A percentile compares a stretch with the other conserved stretches of the same genome.
Evolutionary conservation across 305 asterid species (phyloP).

Genomic region (Fraxinus sp.): DNA sequence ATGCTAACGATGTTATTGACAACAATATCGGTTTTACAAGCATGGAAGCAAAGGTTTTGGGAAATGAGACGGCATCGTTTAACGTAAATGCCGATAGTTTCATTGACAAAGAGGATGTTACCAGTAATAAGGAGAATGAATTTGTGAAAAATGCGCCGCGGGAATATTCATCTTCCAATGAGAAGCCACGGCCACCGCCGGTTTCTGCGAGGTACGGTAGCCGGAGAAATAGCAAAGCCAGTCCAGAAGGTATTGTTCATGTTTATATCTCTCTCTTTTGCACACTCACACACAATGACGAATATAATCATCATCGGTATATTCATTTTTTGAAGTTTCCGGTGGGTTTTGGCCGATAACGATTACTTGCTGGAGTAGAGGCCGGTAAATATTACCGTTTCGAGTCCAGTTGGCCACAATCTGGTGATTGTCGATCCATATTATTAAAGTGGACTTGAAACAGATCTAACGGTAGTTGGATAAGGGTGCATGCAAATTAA

Average conservation of each 20-base stretch:
- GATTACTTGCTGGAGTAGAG: constrained; percentile 12
- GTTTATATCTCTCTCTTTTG: background rate
- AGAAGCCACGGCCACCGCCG: constrained; percentile 42
- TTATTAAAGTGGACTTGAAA: constrained; percentile 9
- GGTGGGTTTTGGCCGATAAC: constrained; percentile 29
- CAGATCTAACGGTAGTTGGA: background rate
- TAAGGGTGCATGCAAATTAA: background rate
- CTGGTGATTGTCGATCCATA: constrained; percentile 23
- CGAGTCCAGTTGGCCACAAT: background rate
- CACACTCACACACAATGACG: background rate
- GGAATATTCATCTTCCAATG: constrained; percentile 21
- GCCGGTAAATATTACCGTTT: constrained; percentile 49
- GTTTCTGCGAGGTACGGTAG: constrained; percentile 59
- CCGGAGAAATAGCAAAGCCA: constrained; percentile 56
- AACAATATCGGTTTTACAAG: constrained; percentile 9
- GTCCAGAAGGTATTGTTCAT: constrained; percentile 61
- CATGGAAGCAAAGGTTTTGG: constrained; percentile 6
- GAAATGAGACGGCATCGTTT: background rate
- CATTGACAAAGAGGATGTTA: constrained; percentile 28
- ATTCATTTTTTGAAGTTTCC: constrained; percentile 17
- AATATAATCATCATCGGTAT: background rate
- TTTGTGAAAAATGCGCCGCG: background rate
- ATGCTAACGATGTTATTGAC: background rate
- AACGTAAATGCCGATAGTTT: constrained; percentile 19
- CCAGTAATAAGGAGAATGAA: constrained; percentile 52